Conservation (phyloP, 1,284 basidiomycete genomes). For the Ustilago bromivora region DNA sequence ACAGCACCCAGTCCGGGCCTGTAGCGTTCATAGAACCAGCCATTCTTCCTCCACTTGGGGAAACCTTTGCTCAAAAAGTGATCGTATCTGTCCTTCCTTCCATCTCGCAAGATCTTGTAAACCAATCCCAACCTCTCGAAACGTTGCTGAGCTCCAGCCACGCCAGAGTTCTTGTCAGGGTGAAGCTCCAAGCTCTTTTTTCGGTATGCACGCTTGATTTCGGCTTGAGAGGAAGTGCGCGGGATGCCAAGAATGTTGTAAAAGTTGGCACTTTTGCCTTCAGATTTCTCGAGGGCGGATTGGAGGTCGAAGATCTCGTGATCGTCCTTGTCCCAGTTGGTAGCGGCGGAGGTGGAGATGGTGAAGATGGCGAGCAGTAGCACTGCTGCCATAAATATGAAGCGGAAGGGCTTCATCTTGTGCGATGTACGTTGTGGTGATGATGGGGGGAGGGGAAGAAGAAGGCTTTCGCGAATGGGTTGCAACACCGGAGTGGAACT, state of each 20-base stretch:
- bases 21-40: conserved; percentile 66
- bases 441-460: conserved; percentile 4
- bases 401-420: conserved; percentile 32
- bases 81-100: conserved; percentile 66
- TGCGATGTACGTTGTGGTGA: background rate
- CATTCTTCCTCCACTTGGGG: conserved; percentile 65
- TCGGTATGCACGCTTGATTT: conserved; percentile 66
- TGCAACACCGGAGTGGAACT: background rate
- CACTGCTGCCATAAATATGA: conserved; percentile 19
- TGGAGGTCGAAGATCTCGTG: conserved; percentile 69
- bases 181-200: conserved; percentile 65
- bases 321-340: conserved; percentile 62
- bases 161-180: conserved; percentile 65
- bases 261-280: conserved; percentile 60
- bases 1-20: conserved; percentile 58
- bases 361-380: conserved; percentile 29
- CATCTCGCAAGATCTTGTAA: conserved; percentile 67
- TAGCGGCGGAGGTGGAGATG: conserved; percentile 22
- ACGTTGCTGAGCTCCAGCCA: conserved; percentile 52
- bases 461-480: background rate
- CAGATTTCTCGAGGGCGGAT: conserved; percentile 54
- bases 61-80: conserved; percentile 66
- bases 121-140: conserved; percentile 67
- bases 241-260: conserved; percentile 63
- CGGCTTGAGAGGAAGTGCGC: conserved; percentile 31